Evolutionary conservation across 495 filamentous ascomycete species (phyloP), one percentile per base, ranked within the genome.

Genomic region (Neurospora pannonica): DNA sequence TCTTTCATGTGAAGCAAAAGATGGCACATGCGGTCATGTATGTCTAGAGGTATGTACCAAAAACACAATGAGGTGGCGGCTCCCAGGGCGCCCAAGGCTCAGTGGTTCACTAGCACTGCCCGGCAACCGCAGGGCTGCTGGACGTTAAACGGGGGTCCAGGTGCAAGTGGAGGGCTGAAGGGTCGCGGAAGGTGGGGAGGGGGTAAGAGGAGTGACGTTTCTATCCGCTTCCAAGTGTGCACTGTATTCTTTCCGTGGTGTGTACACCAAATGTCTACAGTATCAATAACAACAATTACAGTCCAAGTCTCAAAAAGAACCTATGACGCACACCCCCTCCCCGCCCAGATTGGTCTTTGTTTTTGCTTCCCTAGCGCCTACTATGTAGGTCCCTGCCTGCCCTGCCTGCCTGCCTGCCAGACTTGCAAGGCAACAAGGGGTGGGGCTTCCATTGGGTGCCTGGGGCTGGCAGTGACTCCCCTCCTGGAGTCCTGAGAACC

Each of bases 131-230:
- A 67, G 54, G 54, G 54, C 54, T 67, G 54, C 54, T 67, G 54
- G 54, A 67, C 28, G 54, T 31, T 67, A 4, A 15, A 67, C 54
- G 54, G 28, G 48, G 54, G 54, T 67, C 54, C 28, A 67, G 28
- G 28, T 34, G 28, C 54, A 67, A 34, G 54, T 67, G 54, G 54
- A 67, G 54, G 28, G 28, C 54, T 67, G 54, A 67, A 67, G 54
- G 54, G 54, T 67, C 54, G 54, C 7, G 54, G 54, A 67, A 34
- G 31, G 48, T 60, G 15, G 28, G 42, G 70, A 36, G 70, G 70
- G 15, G 70, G 70, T 54, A 37, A 54, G 39, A 37, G 70, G 37
- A 48, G 42, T 76, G 72, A 43, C 54, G 70, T 67, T 60, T 76
- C 62, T 76, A 67, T 69, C 24, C 28, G 40, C 39, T 76, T 74